Base-by-base conservation (phyloP, 306 rosid species). In the Prunus mongolica region DNA sequence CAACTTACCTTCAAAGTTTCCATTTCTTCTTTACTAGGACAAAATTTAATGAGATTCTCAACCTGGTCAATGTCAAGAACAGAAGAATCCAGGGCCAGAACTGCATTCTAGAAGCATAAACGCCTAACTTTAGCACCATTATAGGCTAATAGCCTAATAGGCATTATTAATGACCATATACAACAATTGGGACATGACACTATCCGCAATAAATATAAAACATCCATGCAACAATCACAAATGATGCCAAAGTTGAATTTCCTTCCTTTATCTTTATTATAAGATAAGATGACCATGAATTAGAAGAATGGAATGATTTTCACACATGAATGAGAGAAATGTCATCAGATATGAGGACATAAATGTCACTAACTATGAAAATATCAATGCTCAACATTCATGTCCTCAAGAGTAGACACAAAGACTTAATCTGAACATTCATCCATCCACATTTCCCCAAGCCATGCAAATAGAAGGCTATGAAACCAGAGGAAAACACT, bases 1-100 rank as follows among this genome's bases (percentile, higher is more conserved):
- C 32, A 28, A 50, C 65, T 61, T 82, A 92, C 98, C 97, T 88
- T 92, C 69, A 95, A 79, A 25, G 88, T 83, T 81, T 95, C 98
- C 97, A 95, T 95, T 81, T 95, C 97, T 85, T 95, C 98, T 80
- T 92, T 92, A 41, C 97, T 87, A 55, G 98, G 98, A 79, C 97
- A 92, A 87, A 95, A 95, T 78, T 91, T 92, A 78, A 95, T 95
- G 81, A 95, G 96, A 87, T 95, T 95, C 85, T 95, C 98, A 74
- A 95, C 98, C 86, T 92, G 88, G 75, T 93, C 98, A 91, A 86
- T 82, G 87, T 85, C 87, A 12, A 88, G 87, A 77, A 80, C 79
- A 71, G 92, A 69, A 82, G 89, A 88, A 82, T 87, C 91, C 86
- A 87, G 72, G 13, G 89, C 91, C 67, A 87, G 82, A 87, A 87